Evolutionary conservation across 1,139 yeast species (phyloP).

Genomic region (Suhomyces yuchorum): DNA sequence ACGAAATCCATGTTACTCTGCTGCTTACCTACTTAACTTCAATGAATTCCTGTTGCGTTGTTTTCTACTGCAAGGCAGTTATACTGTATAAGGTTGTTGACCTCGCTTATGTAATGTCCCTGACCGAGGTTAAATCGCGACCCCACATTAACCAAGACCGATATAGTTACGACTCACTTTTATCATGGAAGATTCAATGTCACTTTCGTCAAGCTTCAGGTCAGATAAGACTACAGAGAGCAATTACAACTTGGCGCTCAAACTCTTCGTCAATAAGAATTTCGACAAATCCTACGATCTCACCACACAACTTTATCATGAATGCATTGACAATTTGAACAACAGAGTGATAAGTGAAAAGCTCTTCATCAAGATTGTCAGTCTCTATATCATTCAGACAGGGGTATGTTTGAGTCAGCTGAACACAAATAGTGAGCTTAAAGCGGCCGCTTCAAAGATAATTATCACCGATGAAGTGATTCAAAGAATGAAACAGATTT

Average conservation of each 20-base stretch:
- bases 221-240: slow-evolving; percentile 25
- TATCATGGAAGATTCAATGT: slow-evolving; percentile 14
- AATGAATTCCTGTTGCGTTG: too few species aligned
- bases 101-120: slow-evolving; percentile 5
- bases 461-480: slow-evolving; percentile 28
- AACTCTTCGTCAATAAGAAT: slow-evolving; percentile 44
- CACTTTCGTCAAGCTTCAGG: slow-evolving; percentile 11
- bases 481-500: slow-evolving; percentile 25
- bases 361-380: slow-evolving; percentile 37
- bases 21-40: too few species aligned
- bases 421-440: neutral
- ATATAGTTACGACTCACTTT: neutral
- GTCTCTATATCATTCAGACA: slow-evolving; percentile 40
- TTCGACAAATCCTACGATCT: slow-evolving; percentile 37
- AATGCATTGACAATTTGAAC: slow-evolving; percentile 25
- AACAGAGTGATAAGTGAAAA: slow-evolving; percentile 31
- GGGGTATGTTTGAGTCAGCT: slow-evolving; percentile 26
- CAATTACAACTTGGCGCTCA: slow-evolving; percentile 40
- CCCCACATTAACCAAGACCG: slow-evolving; percentile 2
- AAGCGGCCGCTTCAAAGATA: slow-evolving; percentile 15
- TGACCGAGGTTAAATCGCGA: slow-evolving; percentile 6
- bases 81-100: slow-evolving; percentile 1
- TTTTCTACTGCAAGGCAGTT: too few species aligned
- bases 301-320: slow-evolving; percentile 27
- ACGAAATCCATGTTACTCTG: too few species aligned